phyloP scores from a whole-genome alignment of 1,284 basidiomycete genomes.

The Naganishia cerealis region DNA sequence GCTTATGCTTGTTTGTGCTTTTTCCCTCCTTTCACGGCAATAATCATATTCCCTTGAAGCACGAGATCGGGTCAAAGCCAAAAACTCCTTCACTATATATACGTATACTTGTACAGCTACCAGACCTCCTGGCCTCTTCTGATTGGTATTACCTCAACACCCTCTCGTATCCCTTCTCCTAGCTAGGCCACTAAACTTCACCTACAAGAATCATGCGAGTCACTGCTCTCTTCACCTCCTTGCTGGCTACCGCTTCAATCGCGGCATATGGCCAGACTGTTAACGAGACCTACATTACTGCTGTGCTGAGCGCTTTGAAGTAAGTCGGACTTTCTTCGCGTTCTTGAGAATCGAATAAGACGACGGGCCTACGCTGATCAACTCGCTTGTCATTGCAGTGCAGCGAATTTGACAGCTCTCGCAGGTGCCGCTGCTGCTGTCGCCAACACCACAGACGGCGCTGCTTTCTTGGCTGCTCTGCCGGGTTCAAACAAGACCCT shows the following conservation, averaged over 20 bases:
- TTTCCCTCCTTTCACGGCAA: not conserved
- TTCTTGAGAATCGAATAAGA: not conserved
- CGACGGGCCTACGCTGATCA: no score
- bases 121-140: not conserved
- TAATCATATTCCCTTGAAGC: not conserved
- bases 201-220: constrained; percentile 34
- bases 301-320: constrained; percentile 43
- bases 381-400: not conserved
- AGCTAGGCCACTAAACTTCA: not conserved
- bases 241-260: constrained; percentile 33
- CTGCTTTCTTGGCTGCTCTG: constrained; percentile 56
- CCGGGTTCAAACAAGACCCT: constrained; percentile 53
- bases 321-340: constrained; percentile 32
- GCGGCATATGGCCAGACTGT: constrained; percentile 30
- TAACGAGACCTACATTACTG: constrained; percentile 37
- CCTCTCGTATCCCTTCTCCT: not conserved
- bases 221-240: constrained; percentile 31
- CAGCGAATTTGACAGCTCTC: constrained; percentile 54
- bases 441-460: constrained; percentile 59
- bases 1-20: not conserved
- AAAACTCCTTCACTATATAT: not conserved
- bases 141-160: not conserved
- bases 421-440: constrained; percentile 49
- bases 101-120: not conserved
- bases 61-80: not conserved